Conservation (phyloP, 164 flowering plant species). For the Dillenia suffruticosa region DNA sequence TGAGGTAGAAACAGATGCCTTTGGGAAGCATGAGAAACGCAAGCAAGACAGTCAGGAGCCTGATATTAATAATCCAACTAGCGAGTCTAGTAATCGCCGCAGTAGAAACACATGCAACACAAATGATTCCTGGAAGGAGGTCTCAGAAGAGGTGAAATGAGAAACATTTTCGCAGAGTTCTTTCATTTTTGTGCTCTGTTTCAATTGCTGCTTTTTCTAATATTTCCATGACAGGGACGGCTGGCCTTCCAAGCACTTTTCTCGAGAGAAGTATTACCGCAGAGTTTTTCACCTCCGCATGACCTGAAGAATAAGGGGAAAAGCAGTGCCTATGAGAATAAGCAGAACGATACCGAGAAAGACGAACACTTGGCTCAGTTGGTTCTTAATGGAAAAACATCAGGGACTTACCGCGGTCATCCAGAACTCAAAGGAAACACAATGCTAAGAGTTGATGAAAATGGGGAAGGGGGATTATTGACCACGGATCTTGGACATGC, state of each 20-base stretch:
- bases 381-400: conserved; percentile 42
- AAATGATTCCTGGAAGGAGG: conserved; percentile 87
- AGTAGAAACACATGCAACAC: conserved; percentile 36
- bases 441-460: conserved; percentile 4
- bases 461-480: conserved; percentile 26
- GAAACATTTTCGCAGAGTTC: not conserved
- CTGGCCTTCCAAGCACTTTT: conserved; percentile 89
- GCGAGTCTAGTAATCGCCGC: conserved; percentile 52
- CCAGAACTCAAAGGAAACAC: conserved; percentile 18
- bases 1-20: conserved; percentile 68
- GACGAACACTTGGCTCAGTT: conserved; percentile 18
- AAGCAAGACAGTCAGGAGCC: conserved; percentile 46
- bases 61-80: conserved; percentile 30
- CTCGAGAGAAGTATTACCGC: conserved; percentile 71
- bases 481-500: conserved; percentile 41
- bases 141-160: conserved; percentile 75
- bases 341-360: conserved; percentile 20
- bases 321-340: conserved; percentile 14
- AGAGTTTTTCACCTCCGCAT: conserved; percentile 76
- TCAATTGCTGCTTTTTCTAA: conserved; percentile 6
- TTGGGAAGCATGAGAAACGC: conserved; percentile 48
- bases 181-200: not conserved
- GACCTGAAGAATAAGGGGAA: conserved; percentile 25
- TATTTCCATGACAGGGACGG: conserved; percentile 59
- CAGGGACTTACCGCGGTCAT: conserved; percentile 18